A percentile compares a stretch with the other conserved stretches of the same genome.
phyloP scores from a whole-genome alignment of 2,329 filamentous ascomycete genomes.

The Scedosporium dehoogii region DNA sequence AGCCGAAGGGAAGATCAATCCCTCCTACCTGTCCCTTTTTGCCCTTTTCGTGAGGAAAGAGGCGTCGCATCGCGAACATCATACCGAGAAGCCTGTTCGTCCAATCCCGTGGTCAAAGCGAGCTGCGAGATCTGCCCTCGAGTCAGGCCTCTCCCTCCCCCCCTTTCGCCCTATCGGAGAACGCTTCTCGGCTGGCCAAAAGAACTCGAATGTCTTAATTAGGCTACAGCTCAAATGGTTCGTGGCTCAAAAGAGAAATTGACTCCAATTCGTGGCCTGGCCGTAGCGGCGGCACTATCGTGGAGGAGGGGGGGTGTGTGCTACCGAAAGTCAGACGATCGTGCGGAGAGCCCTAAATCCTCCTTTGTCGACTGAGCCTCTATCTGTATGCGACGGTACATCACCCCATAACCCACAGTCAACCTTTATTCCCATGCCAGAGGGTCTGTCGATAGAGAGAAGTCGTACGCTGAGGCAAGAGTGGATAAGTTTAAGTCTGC shows the following conservation, averaged over 20 bases:
- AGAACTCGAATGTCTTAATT: background rate
- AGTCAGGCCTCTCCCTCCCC: background rate
- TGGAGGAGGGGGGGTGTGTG: background rate
- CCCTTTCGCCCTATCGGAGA: background rate
- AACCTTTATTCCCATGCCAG: background rate
- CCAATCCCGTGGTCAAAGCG: background rate
- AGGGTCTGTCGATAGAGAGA: background rate
- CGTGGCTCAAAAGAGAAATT: background rate
- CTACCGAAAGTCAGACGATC: background rate
- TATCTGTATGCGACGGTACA: background rate
- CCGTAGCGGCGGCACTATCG: background rate
- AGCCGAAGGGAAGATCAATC: background rate
- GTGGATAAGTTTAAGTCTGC: background rate
- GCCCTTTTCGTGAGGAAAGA: background rate
- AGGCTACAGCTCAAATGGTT: background rate
- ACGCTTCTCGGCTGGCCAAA: background rate
- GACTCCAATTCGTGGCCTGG: background rate
- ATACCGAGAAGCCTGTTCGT: background rate
- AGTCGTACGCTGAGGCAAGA: background rate
- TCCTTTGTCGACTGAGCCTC: background rate
- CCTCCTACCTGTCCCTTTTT: background rate
- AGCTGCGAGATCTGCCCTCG: background rate
- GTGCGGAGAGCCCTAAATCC: background rate
- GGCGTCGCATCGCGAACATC: background rate
- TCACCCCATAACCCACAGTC: constrained; percentile 1